Evolutionary conservation across 257 asterid species (phyloP).

Genomic region (Misopates orontium): DNA sequence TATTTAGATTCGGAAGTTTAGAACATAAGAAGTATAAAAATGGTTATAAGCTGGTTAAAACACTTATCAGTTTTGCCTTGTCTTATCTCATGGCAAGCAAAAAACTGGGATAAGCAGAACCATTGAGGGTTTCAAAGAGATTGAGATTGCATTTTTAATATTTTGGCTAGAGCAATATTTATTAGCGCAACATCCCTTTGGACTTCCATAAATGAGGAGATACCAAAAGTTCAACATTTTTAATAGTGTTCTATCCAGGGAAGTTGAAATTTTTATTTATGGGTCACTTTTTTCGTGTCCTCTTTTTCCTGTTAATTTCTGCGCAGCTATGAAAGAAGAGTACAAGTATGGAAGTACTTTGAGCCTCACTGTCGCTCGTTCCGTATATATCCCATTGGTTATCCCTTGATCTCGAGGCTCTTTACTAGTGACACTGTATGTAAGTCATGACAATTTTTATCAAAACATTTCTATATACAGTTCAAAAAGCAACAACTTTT

Average conservation of each 20-base stretch:
- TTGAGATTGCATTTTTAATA: background rate
- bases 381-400: background rate
- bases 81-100: background rate
- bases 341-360: too few relatives aligned
- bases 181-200: slow-evolving; percentile 3
- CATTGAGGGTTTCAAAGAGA: background rate
- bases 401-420: background rate
- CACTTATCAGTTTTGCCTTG: background rate
- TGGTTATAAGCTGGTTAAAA: background rate
- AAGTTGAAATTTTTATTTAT: background rate
- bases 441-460: background rate
- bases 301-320: background rate
- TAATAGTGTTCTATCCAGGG: background rate
- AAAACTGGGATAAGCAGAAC: background rate
- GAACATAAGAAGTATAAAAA: too few relatives aligned
- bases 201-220: background rate
- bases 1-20: too few relatives aligned
- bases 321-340: background rate
- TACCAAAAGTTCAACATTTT: background rate
- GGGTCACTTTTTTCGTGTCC: background rate
- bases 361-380: background rate
- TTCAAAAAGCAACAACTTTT: background rate
- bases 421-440: background rate
- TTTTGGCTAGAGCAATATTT: background rate
- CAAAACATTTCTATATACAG: background rate